A percentile compares a stretch with the other conserved stretches of the same genome.
Evolutionary conservation across 768 basidiomycete genomes (phyloP).

Genomic region (Xerocomus potaroensis): DNA sequence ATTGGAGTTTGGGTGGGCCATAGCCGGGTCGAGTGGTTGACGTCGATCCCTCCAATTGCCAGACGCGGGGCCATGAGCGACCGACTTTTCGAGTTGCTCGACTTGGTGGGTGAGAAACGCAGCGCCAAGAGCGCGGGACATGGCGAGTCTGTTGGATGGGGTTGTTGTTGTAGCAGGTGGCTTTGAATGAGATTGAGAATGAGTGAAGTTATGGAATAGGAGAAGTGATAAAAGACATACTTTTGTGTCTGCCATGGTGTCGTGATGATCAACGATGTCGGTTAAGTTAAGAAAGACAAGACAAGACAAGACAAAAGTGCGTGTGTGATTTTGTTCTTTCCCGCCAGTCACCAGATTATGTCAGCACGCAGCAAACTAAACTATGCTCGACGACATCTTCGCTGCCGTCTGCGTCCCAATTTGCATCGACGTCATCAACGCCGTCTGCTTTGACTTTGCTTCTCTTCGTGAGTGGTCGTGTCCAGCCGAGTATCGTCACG

Average conservation of each 20-base stretch:
- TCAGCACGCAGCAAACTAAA: too few species aligned
- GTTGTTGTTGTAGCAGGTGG: constrained; percentile 23
- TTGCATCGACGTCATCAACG: constrained; percentile 21
- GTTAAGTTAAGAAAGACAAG: too few species aligned
- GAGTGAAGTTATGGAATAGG: too few species aligned
- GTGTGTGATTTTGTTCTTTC: constrained; percentile 3
- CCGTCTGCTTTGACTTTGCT: constrained; percentile 21
- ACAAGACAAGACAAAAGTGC: too few species aligned
- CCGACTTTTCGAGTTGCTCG: constrained; percentile 79
- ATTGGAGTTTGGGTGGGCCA: constrained; percentile 12
- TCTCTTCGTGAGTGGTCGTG: constrained; percentile 21
- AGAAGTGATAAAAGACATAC: constrained; percentile 3
- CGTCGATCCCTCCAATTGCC: constrained; percentile 61
- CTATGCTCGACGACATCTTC: constrained; percentile 20
- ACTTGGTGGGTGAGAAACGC: constrained; percentile 87
- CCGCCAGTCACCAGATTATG: constrained; percentile 11
- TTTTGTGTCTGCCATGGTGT: constrained; percentile 20
- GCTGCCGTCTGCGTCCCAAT: constrained; percentile 9
- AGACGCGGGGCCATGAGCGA: constrained; percentile 47
- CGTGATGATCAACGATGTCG: too few species aligned
- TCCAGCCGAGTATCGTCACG: too few species aligned
- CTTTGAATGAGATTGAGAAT: constrained; percentile 4
- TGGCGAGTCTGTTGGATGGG: constrained; percentile 59
- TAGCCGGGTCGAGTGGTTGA: constrained; percentile 23
- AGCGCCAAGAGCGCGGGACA: constrained; percentile 84